These are phyloP conservation scores for Forsythia suspensa DNA, from an alignment of 257 asterid genomes.

Conservation along the genomic window DNA sequence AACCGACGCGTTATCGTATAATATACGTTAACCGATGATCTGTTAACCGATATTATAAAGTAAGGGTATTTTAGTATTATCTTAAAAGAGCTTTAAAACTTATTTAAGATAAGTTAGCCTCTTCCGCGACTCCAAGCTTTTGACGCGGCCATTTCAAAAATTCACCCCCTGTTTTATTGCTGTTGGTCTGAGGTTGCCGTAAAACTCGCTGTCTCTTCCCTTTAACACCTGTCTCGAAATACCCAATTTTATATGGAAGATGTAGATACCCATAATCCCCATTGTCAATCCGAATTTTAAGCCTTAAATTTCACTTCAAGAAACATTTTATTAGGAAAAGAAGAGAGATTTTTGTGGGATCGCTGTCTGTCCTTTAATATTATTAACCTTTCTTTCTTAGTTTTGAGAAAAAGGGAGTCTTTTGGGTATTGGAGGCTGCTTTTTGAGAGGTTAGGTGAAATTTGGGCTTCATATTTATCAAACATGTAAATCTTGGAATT, in stretches of 20 bases:
- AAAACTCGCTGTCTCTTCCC: slow-evolving; percentile 33
- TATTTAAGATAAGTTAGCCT: too few species aligned
- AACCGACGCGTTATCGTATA: too few species aligned
- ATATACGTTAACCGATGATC: too few species aligned
- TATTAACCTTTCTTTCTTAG: neutral
- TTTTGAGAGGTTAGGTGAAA: slow-evolving; percentile 21
- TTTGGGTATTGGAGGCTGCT: neutral
- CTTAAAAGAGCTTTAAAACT: too few species aligned
- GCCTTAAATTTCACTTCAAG: slow-evolving; percentile 41
- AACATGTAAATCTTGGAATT: slow-evolving; percentile 25
- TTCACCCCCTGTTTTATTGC: slow-evolving; percentile 23
- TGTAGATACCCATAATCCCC: neutral
- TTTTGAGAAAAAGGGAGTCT: neutral
- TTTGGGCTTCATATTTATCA: slow-evolving; percentile 26
- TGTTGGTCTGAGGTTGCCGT: slow-evolving; percentile 29
- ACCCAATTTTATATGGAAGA: neutral
- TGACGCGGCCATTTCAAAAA: too few species aligned
- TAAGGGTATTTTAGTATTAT: too few species aligned
- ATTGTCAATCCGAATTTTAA: slow-evolving; percentile 25
- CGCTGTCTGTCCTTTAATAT: slow-evolving; percentile 40
- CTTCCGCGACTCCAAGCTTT: too few species aligned
- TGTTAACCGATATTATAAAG: too few species aligned
- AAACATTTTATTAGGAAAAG: slow-evolving; percentile 1
- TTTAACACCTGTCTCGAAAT: neutral
- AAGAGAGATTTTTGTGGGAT: slow-evolving; percentile 36